These are phyloP conservation scores for Aquilaria sinensis DNA, from an alignment of 345 rosid genomes.

Conservation along the genomic window DNA sequence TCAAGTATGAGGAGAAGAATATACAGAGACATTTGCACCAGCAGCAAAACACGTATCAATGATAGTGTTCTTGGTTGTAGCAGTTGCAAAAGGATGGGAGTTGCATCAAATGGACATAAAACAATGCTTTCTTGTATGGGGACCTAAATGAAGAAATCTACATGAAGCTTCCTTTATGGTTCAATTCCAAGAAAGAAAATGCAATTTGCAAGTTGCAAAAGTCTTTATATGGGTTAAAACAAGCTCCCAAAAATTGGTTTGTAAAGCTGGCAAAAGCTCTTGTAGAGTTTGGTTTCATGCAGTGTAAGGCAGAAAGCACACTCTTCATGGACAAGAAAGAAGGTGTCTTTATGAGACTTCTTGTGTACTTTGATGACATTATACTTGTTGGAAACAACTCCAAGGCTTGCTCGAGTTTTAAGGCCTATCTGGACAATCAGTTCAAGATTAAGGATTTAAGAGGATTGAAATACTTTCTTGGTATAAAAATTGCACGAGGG, in stretches of 20 bases:
- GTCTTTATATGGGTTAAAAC: not conserved
- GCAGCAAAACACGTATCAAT: not conserved
- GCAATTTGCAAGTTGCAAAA: not conserved
- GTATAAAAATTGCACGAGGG: no score
- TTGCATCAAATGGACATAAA: not conserved
- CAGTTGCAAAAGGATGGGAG: not conserved
- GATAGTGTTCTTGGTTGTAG: not conserved
- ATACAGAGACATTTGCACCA: not conserved
- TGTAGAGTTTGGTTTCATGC: no score
- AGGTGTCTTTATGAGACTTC: no score
- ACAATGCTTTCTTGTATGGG: not conserved
- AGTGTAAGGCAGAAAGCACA: no score
- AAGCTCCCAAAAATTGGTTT: not conserved
- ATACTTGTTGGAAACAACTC: no score
- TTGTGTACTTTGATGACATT: no score
- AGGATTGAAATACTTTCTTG: no score
- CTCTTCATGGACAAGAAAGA: no score
- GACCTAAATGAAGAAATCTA: not conserved
- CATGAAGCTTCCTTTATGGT: not conserved
- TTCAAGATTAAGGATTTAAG: no score
- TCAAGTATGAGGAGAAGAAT: not conserved
- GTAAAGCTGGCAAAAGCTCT: no score
- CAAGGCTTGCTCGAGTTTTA: no score
- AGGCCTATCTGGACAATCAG: no score
- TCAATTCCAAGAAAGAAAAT: not conserved